Conservation (phyloP, 202 grass and related monocot genomes). For the Dendrocalamus latiflorus region DNA sequence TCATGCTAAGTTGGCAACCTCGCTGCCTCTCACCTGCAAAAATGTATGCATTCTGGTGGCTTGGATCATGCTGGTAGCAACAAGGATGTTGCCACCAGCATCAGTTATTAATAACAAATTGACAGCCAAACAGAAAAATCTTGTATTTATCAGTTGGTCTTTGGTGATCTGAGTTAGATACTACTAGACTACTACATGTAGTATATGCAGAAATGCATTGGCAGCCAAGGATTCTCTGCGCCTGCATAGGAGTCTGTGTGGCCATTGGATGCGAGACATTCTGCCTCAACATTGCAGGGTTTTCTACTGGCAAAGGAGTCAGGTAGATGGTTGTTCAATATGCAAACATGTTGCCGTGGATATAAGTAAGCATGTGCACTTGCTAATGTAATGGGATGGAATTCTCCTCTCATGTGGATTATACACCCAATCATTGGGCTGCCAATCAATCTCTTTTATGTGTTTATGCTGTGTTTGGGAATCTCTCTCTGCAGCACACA, state of each 20-base stretch:
- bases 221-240: slow-evolving; percentile 25
- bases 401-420: slow-evolving; percentile 49
- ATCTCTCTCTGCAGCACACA: slow-evolving; percentile 28
- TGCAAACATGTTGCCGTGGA: slow-evolving; percentile 2
- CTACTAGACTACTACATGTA: neutral
- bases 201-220: neutral
- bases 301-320: neutral
- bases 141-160: slow-evolving; percentile 35
- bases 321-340: slow-evolving; percentile 2
- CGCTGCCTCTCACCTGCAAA: neutral
- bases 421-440: slow-evolving; percentile 47
- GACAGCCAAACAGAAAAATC: slow-evolving; percentile 25
- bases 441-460: slow-evolving; percentile 25
- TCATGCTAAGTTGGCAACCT: slow-evolving; percentile 16
- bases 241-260: slow-evolving; percentile 1
- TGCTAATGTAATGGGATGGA: slow-evolving; percentile 39
- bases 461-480: slow-evolving; percentile 20
- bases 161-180: slow-evolving; percentile 31
- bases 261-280: slow-evolving; percentile 4
- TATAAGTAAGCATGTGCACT: slow-evolving; percentile 30
- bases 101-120: slow-evolving; percentile 14
- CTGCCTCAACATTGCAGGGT: neutral
- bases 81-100: slow-evolving; percentile 29
- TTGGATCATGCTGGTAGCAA: slow-evolving; percentile 45
- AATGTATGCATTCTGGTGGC: slow-evolving; percentile 22